Conservation (phyloP, 2,329 filamentous ascomycete species). For the Sclerotiophoma versabilis region DNA sequence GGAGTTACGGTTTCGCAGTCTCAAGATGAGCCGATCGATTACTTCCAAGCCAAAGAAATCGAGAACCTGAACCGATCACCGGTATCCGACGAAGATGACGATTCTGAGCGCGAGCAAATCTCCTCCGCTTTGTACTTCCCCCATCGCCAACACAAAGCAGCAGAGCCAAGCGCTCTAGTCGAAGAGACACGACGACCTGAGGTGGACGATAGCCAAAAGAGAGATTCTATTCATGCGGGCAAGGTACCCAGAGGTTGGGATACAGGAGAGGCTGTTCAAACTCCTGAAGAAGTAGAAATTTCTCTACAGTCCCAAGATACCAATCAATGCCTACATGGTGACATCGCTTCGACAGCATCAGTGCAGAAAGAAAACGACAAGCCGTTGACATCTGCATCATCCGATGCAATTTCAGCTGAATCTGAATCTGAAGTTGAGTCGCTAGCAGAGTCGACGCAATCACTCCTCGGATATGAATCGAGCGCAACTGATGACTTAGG, state of each 20-base stretch:
- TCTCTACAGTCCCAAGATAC: slow-evolving; percentile 67
- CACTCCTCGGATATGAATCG: slow-evolving; percentile 58
- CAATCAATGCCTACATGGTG: slow-evolving; percentile 67
- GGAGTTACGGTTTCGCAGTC: slow-evolving; percentile 27
- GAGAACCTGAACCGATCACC: slow-evolving; percentile 35
- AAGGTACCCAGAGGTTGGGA: slow-evolving; percentile 39
- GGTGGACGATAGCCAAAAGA: slow-evolving; percentile 33
- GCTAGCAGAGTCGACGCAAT: slow-evolving; percentile 52
- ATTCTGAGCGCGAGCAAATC: slow-evolving; percentile 82
- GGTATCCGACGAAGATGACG: slow-evolving; percentile 59
- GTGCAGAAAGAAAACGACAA: slow-evolving; percentile 50
- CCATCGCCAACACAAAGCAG: slow-evolving; percentile 65
- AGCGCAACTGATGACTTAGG: slow-evolving; percentile 62
- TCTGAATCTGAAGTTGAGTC: slow-evolving; percentile 54
- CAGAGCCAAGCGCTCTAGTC: slow-evolving; percentile 45
- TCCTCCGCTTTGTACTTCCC: slow-evolving; percentile 85
- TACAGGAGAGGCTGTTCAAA: slow-evolving; percentile 40
- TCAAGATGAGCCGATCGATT: slow-evolving; percentile 33
- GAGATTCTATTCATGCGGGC: slow-evolving; percentile 35
- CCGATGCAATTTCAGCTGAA: slow-evolving; percentile 45
- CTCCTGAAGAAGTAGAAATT: slow-evolving; percentile 65
- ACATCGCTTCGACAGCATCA: slow-evolving; percentile 55
- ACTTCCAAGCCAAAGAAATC: slow-evolving; percentile 36
- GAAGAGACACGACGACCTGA: slow-evolving; percentile 36
- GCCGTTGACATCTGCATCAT: slow-evolving; percentile 42